phyloP scores from a whole-genome alignment of 371 early-diverging fungal species.

The Actinomortierella ambigua region DNA sequence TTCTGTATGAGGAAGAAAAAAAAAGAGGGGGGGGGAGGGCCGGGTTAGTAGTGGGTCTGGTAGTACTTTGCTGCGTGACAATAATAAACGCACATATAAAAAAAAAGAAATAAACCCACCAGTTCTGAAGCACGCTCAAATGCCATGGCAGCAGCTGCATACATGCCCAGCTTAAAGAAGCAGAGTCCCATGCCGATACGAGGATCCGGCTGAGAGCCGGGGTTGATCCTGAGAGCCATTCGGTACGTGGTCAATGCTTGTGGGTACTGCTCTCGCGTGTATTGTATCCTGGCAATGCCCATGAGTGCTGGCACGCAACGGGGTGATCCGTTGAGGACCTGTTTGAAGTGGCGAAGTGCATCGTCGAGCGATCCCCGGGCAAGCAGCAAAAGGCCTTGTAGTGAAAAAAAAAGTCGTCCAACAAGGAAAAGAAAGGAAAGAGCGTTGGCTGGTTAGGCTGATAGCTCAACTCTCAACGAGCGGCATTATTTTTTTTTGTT shows the following conservation, averaged over 20 bases:
- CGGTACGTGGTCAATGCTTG: constrained; percentile 77
- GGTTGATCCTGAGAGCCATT: constrained; percentile 62
- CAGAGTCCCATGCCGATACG: constrained; percentile 91
- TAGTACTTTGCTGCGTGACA: no score
- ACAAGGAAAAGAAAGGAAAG: neutral
- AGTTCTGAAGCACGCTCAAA: constrained; percentile 73
- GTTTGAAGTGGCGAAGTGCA: constrained; percentile 71
- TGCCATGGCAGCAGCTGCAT: constrained; percentile 68
- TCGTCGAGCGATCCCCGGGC: constrained; percentile 64
- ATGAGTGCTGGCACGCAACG: constrained; percentile 77
- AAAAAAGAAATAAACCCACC: constrained; percentile 42
- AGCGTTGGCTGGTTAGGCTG: neutral
- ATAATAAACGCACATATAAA: neutral
- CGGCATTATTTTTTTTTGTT: neutral
- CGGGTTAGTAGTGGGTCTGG: neutral
- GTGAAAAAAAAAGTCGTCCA: neutral
- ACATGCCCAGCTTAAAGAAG: constrained; percentile 76
- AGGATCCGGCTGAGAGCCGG: constrained; percentile 71
- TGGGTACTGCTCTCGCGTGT: constrained; percentile 58
- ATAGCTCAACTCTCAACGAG: neutral
- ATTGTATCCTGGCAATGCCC: constrained; percentile 79
- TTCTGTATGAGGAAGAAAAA: constrained; percentile 36
- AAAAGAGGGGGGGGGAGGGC: no score
- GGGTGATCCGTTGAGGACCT: constrained; percentile 63
- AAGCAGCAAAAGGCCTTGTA: constrained; percentile 60